Base-by-base conservation (phyloP, 257 asterid genomes). In the Petrea volubilis region DNA sequence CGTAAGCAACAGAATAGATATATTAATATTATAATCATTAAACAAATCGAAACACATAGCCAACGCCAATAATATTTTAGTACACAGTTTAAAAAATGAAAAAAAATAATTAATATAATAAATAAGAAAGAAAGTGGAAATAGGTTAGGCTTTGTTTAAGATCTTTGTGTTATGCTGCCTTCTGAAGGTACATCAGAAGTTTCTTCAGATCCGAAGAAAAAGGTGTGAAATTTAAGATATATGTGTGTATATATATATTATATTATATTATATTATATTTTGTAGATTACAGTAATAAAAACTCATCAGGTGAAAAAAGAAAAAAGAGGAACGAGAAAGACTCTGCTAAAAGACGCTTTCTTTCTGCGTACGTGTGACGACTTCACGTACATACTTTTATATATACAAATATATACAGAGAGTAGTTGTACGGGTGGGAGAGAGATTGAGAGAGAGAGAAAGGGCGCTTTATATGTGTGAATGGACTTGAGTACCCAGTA, bases 121-220 rank as follows among this genome's bases (percentile, higher is more conserved):
- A 38, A 27, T n/a, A 55, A 13, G 2, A 24, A 47, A 23, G 23
- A 55, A 60, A 40, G 25, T 5, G 12, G 38, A 61, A 68, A 29
- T 60, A 62, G 77, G 76, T 72, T 75, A 80, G 71, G 79, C 82
- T 79, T 74, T 78, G 65, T 77, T 83, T 80, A 78, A 84, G 82
- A 89, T 84, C 83, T 75, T 81, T 85, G 95, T 82, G 90, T 80
- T 81, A 71, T 83, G 84, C 83, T 85, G 85, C 80, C 83, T 76
- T 81, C 79, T 27, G 77, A 85, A 84, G 88, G 84, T 73, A 77
- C 90, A 78, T 69, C 74, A 74, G 80, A 79, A 77, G 87, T 70
- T 85, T 89, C 91, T 83, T 81, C 92, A 87, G 92, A 91, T 88
- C 96, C 95, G 92, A 87, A 88, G 90, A 85, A 86, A 83, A 81